These are phyloP conservation scores for Stropharia rugosoannulata DNA, from an alignment of 768 basidiomycete species.

Conservation along the genomic window DNA sequence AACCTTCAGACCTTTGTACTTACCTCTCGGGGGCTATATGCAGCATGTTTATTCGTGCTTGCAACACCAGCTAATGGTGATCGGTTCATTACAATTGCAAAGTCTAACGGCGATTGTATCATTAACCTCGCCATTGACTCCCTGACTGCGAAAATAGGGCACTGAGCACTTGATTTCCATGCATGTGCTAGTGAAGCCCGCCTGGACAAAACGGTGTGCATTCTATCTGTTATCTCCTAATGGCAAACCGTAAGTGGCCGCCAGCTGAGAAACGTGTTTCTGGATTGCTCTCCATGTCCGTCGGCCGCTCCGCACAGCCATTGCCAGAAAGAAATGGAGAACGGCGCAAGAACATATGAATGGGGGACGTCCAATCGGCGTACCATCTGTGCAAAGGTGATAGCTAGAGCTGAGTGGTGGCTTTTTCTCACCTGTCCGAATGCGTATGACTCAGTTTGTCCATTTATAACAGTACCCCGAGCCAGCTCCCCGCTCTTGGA, in stretches of 20 bases:
- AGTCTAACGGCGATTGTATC: not conserved
- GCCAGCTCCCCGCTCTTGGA: slow-evolving; percentile 7
- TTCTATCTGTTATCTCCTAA: not conserved
- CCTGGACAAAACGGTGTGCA: not conserved
- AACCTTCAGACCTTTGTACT: not conserved
- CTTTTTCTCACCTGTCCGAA: slow-evolving; percentile 10
- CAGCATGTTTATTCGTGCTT: slow-evolving; percentile 14
- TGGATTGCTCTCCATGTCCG: not conserved
- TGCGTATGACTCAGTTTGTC: slow-evolving; percentile 14
- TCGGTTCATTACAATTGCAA: slow-evolving; percentile 13
- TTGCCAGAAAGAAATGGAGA: not conserved
- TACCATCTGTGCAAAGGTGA: not conserved
- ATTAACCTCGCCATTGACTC: not conserved
- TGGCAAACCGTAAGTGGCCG: not conserved
- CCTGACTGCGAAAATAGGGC: not conserved
- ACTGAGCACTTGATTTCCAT: not conserved
- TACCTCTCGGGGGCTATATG: not conserved
- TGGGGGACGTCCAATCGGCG: not conserved
- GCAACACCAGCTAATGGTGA: slow-evolving; percentile 5
- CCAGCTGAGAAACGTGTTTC: slow-evolving; percentile 7
- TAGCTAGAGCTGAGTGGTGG: slow-evolving; percentile 3
- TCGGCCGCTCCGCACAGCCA: not conserved
- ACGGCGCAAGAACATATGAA: not conserved
- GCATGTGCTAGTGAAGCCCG: not conserved
- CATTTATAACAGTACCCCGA: slow-evolving; percentile 12